These are phyloP conservation scores for Musa troglodytarum DNA, from an alignment of 176 grass and related monocot genomes.

Conservation along the genomic window DNA sequence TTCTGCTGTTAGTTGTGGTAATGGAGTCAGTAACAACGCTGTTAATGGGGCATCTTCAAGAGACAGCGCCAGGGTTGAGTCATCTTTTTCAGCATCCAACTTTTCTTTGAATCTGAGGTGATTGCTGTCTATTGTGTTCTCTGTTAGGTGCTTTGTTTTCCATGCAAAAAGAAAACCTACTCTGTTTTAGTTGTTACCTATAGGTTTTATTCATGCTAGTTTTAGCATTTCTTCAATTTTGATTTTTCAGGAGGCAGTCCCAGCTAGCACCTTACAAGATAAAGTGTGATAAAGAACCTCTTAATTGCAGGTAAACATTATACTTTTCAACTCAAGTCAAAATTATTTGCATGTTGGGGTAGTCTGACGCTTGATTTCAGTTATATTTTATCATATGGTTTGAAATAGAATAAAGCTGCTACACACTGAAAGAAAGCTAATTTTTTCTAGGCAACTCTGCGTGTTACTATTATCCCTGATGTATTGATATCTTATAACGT, in stretches of 20 bases:
- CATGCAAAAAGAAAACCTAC: too few relatives aligned
- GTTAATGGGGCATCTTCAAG: slow-evolving; percentile 23
- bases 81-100: slow-evolving; percentile 46
- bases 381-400: too few relatives aligned
- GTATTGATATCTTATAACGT: neutral
- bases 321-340: neutral
- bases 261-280: slow-evolving; percentile 81
- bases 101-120: slow-evolving; percentile 67
- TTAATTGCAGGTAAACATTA: slow-evolving; percentile 63
- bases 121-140: slow-evolving; percentile 14
- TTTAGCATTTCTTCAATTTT: slow-evolving; percentile 12
- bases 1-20: slow-evolving; percentile 37
- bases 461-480: neutral
- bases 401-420: neutral
- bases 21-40: slow-evolving; percentile 28
- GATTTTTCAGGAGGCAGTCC: slow-evolving; percentile 68
- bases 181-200: too few relatives aligned
- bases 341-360: neutral
- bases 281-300: slow-evolving; percentile 83
- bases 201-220: too few relatives aligned
- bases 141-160: neutral
- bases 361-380: neutral
- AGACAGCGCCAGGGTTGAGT: slow-evolving; percentile 47
- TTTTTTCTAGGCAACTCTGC: neutral
- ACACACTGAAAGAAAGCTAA: neutral